These are phyloP conservation scores for Carex cristatella DNA, from an alignment of 176 grass and related monocot species.

Conservation along the genomic window DNA sequence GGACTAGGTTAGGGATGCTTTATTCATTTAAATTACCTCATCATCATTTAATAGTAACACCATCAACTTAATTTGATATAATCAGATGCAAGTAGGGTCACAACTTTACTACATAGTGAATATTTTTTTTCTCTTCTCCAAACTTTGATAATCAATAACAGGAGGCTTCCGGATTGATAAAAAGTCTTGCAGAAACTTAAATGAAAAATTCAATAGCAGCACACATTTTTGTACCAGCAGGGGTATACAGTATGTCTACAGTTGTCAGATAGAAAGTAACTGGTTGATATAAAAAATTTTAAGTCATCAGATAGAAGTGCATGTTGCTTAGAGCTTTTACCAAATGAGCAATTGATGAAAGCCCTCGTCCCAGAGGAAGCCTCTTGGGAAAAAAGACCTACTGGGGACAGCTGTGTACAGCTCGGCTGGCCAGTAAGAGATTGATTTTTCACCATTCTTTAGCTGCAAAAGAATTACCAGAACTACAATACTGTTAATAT, in stretches of 20 bases:
- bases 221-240: neutral
- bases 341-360: conserved; percentile 91
- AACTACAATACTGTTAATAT: neutral
- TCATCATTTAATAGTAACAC: neutral
- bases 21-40: neutral
- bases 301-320: neutral
- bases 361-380: conserved; percentile 96
- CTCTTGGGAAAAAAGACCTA: conserved; percentile 90
- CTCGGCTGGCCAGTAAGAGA: conserved; percentile 82
- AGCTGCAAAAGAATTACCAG: conserved; percentile 51
- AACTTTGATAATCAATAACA: neutral
- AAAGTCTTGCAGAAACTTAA: conserved; percentile 13
- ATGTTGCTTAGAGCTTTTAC: conserved; percentile 35
- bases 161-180: neutral
- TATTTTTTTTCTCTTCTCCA: neutral
- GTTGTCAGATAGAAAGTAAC: neutral
- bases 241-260: neutral
- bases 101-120: neutral
- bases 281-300: neutral
- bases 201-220: neutral
- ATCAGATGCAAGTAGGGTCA: neutral
- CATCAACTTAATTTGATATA: neutral
- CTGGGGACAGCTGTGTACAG: conserved; percentile 97
- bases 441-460: conserved; percentile 83
- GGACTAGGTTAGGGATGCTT: neutral